These are phyloP conservation scores for Chrysanthemum seticuspe DNA, from an alignment of 129 eudicot genomes.

Conservation along the genomic window DNA sequence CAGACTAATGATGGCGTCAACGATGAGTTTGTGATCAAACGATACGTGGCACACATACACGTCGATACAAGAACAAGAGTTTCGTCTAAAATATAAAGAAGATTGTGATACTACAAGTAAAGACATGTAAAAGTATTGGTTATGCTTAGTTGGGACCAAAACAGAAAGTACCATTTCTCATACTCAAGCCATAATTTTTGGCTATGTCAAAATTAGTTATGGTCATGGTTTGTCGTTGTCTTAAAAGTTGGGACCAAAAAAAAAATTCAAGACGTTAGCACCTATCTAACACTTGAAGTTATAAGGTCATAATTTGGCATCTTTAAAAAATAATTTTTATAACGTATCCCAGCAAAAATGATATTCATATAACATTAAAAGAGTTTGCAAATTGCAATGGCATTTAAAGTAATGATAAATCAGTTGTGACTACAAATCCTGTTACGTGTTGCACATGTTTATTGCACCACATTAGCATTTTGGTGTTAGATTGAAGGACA, in stretches of 20 bases:
- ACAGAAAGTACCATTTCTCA: background rate
- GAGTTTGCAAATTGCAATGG: too few relatives aligned
- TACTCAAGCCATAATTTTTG: background rate
- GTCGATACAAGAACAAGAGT: background rate
- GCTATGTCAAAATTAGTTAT: background rate
- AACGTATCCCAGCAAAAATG: too few relatives aligned
- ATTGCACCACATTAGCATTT: too few relatives aligned
- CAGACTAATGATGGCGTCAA: background rate
- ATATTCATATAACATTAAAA: too few relatives aligned
- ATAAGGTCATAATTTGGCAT: background rate
- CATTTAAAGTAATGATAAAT: too few relatives aligned
- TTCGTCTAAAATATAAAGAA: background rate
- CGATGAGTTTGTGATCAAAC: background rate
- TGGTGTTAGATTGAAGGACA: too few relatives aligned
- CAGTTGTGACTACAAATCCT: too few relatives aligned
- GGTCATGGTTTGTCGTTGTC: background rate
- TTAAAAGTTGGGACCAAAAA: background rate
- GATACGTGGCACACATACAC: background rate
- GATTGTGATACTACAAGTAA: background rate
- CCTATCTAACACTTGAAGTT: too few relatives aligned
- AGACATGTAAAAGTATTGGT: background rate
- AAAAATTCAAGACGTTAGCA: too few relatives aligned
- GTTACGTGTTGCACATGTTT: too few relatives aligned
- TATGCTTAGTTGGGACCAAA: constrained; percentile 1
- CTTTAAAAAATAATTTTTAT: too few relatives aligned